These are phyloP conservation scores for Exophiala sp. DNA, from an alignment of 2,329 filamentous ascomycete species.

Conservation along the genomic window DNA sequence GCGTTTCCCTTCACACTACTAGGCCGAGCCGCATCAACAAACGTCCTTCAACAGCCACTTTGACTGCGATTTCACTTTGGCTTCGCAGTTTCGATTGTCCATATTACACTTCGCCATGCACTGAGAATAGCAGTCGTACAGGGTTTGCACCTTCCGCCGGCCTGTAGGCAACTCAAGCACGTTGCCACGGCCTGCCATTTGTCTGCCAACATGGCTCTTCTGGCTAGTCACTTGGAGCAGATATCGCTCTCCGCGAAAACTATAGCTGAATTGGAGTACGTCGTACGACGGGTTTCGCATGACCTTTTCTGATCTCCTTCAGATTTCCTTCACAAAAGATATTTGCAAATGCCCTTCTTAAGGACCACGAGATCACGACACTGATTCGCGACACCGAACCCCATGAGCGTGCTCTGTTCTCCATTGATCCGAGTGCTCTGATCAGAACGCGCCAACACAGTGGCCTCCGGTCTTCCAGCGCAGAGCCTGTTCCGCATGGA, in stretches of 20 bases:
- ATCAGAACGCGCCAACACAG: conserved; percentile 33
- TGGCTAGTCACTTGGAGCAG: conserved; percentile 68
- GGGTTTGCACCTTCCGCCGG: neutral
- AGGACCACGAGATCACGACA: conserved; percentile 83
- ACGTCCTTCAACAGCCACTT: neutral
- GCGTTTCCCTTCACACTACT: conserved; percentile 5
- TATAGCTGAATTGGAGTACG: conserved; percentile 68
- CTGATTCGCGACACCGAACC: conserved; percentile 91
- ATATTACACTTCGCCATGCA: neutral
- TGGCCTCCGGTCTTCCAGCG: neutral
- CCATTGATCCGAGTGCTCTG: conserved; percentile 65
- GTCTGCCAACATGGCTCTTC: conserved; percentile 55
- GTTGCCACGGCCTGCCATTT: conserved; percentile 6
- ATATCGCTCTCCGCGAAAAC: conserved; percentile 69
- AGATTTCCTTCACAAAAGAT: conserved; percentile 89
- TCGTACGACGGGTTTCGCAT: conserved; percentile 15
- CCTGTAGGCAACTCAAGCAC: neutral
- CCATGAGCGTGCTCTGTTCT: conserved; percentile 92
- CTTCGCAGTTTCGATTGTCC: neutral
- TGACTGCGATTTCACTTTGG: neutral
- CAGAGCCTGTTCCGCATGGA: conserved; percentile 5
- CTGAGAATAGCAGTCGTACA: neutral
- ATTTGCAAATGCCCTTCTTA: conserved; percentile 88
- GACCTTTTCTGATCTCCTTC: conserved; percentile 21
- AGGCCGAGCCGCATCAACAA: conserved; percentile 6